A percentile compares a stretch with the other conserved stretches of the same genome.
Evolutionary conservation across 2,329 filamentous ascomycete species (phyloP).

Genomic region (Metarhizium brunneum): DNA sequence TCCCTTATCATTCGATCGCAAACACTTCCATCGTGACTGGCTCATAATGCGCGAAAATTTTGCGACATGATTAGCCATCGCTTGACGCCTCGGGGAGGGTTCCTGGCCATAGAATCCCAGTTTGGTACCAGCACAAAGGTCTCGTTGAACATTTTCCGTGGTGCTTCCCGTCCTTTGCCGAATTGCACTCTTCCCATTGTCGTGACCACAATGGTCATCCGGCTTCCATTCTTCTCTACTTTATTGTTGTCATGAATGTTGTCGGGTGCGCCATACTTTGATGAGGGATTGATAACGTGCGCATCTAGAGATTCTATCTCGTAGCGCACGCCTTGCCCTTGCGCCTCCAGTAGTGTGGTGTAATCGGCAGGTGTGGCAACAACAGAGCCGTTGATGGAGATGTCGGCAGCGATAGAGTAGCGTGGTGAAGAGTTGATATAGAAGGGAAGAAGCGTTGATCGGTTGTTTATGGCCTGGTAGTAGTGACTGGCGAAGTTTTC

Average conservation of each 20-base stretch:
- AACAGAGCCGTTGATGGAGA: slow-evolving; percentile 70
- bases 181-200: slow-evolving; percentile 66
- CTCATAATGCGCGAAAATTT: slow-evolving; percentile 53
- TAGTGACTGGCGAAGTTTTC: slow-evolving; percentile 63
- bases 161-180: slow-evolving; percentile 51
- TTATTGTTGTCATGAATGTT: slow-evolving; percentile 30
- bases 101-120: slow-evolving; percentile 46
- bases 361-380: slow-evolving; percentile 55
- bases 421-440: slow-evolving; percentile 54
- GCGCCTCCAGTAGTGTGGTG: slow-evolving; percentile 56
- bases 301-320: slow-evolving; percentile 69
- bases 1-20: slow-evolving; percentile 3
- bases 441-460: slow-evolving; percentile 54
- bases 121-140: slow-evolving; percentile 75
- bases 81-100: slow-evolving; percentile 42
- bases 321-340: slow-evolving; percentile 51
- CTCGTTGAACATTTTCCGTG: slow-evolving; percentile 66
- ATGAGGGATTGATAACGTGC: slow-evolving; percentile 66
- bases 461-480: slow-evolving; percentile 63
- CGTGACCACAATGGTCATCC: slow-evolving; percentile 62
- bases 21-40: background rate
- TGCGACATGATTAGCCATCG: slow-evolving; percentile 63
- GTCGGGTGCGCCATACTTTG: slow-evolving; percentile 46
- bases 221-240: slow-evolving; percentile 40
- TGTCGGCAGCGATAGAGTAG: slow-evolving; percentile 51